These are phyloP conservation scores for Lichtheimia ornata DNA, from an alignment of 371 early-diverging fungal genomes.

Conservation along the genomic window DNA sequence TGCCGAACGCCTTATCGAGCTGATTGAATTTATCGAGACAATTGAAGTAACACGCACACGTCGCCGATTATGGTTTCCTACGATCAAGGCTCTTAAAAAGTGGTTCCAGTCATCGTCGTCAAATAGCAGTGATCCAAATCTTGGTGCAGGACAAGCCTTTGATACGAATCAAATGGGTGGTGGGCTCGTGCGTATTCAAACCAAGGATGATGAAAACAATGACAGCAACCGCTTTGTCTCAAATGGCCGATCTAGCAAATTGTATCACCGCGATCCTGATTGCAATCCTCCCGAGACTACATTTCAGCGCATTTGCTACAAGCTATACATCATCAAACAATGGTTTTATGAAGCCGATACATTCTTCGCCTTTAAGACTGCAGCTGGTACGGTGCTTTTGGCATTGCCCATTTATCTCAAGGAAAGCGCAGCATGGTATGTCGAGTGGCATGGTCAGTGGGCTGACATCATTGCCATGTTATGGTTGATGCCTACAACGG, in stretches of 20 bases:
- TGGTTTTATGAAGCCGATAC: conserved; percentile 36
- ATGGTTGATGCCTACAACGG: conserved; percentile 46
- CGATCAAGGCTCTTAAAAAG: conserved; percentile 13
- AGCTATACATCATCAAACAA: conserved; percentile 11
- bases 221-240: background rate
- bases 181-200: conserved; percentile 14
- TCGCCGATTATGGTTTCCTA: conserved; percentile 14
- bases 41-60: conserved; percentile 17
- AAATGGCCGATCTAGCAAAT: background rate
- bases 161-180: conserved; percentile 1
- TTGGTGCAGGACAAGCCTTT: conserved; percentile 6
- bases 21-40: conserved; percentile 20
- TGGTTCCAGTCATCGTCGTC: conserved; percentile 10
- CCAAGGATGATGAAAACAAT: conserved; percentile 1
- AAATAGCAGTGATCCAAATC: conserved; percentile 13
- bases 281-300: conserved; percentile 31
- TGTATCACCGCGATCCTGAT: conserved; percentile 36
- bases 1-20: conserved; percentile 5
- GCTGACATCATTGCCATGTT: conserved; percentile 37
- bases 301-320: conserved; percentile 27
- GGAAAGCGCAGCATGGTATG: conserved; percentile 32
- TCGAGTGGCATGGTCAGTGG: conserved; percentile 45
- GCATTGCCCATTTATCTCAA: conserved; percentile 38
- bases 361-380: conserved; percentile 40
- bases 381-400: conserved; percentile 33